phyloP scores from a whole-genome alignment of 148 eudicot species.

The Pharnaceum exiguum region DNA sequence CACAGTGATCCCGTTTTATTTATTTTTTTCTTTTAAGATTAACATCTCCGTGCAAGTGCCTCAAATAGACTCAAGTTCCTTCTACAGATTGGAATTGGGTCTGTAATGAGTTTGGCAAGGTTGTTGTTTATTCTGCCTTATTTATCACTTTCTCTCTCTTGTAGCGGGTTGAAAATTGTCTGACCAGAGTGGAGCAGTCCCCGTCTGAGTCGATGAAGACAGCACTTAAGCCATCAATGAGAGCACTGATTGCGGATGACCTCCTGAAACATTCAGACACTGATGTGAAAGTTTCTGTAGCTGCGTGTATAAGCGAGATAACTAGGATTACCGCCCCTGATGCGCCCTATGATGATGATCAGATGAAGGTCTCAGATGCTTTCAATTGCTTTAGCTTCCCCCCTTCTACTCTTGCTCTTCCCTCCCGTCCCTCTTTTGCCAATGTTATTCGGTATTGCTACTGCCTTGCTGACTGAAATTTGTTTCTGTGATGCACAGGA shows the following conservation, averaged over 20 bases:
- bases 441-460: background rate
- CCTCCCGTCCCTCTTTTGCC: background rate
- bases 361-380: constrained; percentile 64
- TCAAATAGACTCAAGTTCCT: no score
- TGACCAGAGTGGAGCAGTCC: constrained; percentile 79
- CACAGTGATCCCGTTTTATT: no score
- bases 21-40: no score
- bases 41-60: no score
- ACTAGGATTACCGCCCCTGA: constrained; percentile 98
- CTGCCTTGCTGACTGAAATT: background rate
- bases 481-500: constrained; percentile 36
- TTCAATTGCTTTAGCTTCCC: background rate
- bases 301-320: constrained; percentile 94
- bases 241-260: constrained; percentile 52
- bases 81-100: no score
- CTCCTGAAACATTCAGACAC: constrained; percentile 57
- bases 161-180: constrained; percentile 56
- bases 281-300: constrained; percentile 84
- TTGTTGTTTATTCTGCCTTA: background rate
- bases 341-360: constrained; percentile 83
- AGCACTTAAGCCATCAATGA: constrained; percentile 64
- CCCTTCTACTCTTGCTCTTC: background rate
- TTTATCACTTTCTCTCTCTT: constrained; percentile 5
- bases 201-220: constrained; percentile 68
- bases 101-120: background rate